A percentile compares a stretch with the other conserved stretches of the same genome.
These are phyloP conservation scores for Agapanthus africanus DNA, from an alignment of 106 monocot genomes.

Conservation along the genomic window DNA sequence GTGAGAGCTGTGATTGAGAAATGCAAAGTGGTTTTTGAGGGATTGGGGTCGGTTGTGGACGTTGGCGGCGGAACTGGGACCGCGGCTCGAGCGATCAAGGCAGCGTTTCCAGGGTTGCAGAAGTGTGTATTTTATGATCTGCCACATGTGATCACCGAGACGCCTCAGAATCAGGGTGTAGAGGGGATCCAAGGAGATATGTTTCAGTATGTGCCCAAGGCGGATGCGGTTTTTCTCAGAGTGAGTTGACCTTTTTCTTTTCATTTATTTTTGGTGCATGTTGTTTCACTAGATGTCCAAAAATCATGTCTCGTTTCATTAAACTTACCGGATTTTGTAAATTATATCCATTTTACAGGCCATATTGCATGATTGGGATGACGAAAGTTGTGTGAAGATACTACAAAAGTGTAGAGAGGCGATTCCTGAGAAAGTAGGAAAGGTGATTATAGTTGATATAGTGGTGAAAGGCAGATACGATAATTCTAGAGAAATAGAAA, in stretches of 20 bases:
- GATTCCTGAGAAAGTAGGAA: conserved; percentile 5
- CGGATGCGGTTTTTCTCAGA: conserved; percentile 22
- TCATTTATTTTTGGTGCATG: no score
- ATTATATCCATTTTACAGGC: conserved; percentile 3
- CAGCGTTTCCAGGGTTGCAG: conserved; percentile 10
- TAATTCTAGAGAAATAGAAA: not conserved
- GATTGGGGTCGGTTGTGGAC: conserved; percentile 13
- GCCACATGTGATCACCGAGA: conserved; percentile 7
- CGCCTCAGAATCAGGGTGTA: not conserved
- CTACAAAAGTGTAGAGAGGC: conserved; percentile 1
- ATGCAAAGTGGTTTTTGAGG: not conserved
- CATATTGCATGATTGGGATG: conserved; percentile 10
- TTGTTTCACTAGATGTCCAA: no score
- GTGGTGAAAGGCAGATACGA: not conserved
- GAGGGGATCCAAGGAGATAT: conserved; percentile 20
- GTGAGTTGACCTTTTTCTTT: conserved; percentile 11
- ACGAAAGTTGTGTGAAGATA: conserved; percentile 12
- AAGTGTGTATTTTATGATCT: conserved; percentile 16
- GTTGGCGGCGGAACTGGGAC: conserved; percentile 18
- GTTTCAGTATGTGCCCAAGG: conserved; percentile 20
- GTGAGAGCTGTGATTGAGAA: not conserved
- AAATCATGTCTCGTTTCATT: no score
- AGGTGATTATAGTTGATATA: conserved; percentile 15
- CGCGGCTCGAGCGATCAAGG: not conserved
- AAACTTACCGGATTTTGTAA: no score